These are phyloP conservation scores for Hyaloscypha bicolor DNA, from an alignment of 495 filamentous ascomycete species.

Conservation along the genomic window DNA sequence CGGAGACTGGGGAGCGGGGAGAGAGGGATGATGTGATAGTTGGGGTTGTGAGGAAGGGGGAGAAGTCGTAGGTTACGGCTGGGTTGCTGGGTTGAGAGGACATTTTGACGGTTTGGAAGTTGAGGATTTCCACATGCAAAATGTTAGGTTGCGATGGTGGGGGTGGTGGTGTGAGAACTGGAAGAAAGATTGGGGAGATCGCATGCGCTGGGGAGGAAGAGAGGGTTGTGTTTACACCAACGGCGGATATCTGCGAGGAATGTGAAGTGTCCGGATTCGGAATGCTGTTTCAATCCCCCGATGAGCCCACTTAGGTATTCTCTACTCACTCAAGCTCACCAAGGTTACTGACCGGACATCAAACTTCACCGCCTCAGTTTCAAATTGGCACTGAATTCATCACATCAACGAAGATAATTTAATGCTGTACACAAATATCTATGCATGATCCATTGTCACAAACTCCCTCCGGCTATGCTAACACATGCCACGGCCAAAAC, in stretches of 20 bases:
- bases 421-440: not conserved
- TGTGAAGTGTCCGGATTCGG: not conserved
- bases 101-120: not conserved
- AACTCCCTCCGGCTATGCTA: not conserved
- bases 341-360: not conserved
- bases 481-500: slow-evolving; percentile 2
- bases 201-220: not conserved
- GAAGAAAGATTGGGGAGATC: not conserved
- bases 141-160: too few relatives aligned
- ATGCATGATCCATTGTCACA: not conserved
- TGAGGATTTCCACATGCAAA: not conserved
- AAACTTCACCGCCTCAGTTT: not conserved
- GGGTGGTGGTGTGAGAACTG: too few relatives aligned
- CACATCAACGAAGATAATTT: not conserved
- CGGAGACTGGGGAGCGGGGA: not conserved
- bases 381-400: too few relatives aligned
- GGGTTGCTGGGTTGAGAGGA: not conserved
- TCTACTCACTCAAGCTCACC: too few relatives aligned
- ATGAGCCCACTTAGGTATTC: not conserved
- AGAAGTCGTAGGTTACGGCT: slow-evolving; percentile 9
- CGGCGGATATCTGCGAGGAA: not conserved
- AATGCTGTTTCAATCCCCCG: not conserved
- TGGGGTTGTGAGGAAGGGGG: slow-evolving; percentile 18
- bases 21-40: not conserved
- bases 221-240: not conserved